These are phyloP conservation scores for Trebouxia gelatinosa DNA, from an alignment of 163 green algal species.

Conservation along the genomic window DNA sequence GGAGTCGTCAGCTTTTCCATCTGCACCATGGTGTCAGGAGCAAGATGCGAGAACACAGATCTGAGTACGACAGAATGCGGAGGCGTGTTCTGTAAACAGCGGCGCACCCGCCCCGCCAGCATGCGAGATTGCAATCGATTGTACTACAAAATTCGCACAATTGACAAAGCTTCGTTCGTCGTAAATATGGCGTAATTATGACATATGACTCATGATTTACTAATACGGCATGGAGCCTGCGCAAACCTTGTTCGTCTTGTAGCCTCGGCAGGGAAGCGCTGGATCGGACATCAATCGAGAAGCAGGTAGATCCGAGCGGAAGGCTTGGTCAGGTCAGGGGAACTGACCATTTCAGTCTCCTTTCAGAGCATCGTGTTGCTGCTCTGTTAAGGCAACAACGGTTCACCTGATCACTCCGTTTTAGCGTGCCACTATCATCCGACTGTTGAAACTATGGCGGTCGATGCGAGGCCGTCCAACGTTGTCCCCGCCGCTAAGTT, in stretches of 20 bases:
- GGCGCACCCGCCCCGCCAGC: not conserved
- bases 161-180: not conserved
- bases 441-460: no score
- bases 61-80: not conserved
- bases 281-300: no score
- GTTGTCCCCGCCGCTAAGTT: constrained; percentile 65
- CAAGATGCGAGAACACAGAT: not conserved
- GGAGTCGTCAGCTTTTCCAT: constrained; percentile 24
- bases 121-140: not conserved
- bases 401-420: not conserved
- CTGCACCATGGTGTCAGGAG: not conserved
- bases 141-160: no score
- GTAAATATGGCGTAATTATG: not conserved
- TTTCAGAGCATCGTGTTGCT: no score
- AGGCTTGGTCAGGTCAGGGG: no score
- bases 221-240: no score
- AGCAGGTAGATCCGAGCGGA: no score
- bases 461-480: no score
- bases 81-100: not conserved
- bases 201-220: not conserved
- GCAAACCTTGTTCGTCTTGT: no score
- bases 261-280: no score
- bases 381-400: constrained; percentile 1
- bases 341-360: no score
- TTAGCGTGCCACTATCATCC: not conserved